These are phyloP conservation scores for Aureobasidium sp. DNA, from an alignment of 2,329 filamentous ascomycete genomes.

Conservation along the genomic window DNA sequence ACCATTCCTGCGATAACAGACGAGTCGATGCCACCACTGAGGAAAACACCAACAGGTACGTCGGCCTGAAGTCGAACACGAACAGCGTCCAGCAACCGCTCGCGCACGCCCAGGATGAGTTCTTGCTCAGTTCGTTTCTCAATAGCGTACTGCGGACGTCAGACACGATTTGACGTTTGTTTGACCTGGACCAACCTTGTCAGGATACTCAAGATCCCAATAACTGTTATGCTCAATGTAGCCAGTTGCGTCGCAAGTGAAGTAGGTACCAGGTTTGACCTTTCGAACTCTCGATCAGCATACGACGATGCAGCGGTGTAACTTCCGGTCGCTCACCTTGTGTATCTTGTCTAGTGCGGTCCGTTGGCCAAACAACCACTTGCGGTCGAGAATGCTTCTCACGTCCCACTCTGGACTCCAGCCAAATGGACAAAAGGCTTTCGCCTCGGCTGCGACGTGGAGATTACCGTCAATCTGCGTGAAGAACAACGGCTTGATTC, in stretches of 20 bases:
- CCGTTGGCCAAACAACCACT: background rate
- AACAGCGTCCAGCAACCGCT: background rate
- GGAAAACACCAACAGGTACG: background rate
- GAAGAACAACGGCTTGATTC: background rate
- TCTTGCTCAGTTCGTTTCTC: background rate
- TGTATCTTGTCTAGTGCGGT: background rate
- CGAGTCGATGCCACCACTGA: background rate
- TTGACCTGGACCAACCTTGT: background rate
- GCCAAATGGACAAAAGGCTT: background rate
- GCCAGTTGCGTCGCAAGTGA: background rate
- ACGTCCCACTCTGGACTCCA: background rate
- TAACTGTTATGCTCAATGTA: background rate
- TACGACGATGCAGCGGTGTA: background rate
- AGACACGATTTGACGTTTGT: background rate
- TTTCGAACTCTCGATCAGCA: background rate
- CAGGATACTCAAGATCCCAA: background rate
- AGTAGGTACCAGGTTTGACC: background rate
- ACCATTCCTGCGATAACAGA: constrained; percentile 29
- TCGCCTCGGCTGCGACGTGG: background rate
- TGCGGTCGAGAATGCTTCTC: background rate
- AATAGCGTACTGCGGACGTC: background rate
- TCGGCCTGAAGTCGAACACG: background rate
- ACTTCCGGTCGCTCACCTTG: background rate
- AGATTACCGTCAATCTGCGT: background rate
- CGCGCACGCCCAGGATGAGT: background rate